Evolutionary conservation across 192 early-diverging fungal species (phyloP).

Genomic region (Podila clonocystis): DNA sequence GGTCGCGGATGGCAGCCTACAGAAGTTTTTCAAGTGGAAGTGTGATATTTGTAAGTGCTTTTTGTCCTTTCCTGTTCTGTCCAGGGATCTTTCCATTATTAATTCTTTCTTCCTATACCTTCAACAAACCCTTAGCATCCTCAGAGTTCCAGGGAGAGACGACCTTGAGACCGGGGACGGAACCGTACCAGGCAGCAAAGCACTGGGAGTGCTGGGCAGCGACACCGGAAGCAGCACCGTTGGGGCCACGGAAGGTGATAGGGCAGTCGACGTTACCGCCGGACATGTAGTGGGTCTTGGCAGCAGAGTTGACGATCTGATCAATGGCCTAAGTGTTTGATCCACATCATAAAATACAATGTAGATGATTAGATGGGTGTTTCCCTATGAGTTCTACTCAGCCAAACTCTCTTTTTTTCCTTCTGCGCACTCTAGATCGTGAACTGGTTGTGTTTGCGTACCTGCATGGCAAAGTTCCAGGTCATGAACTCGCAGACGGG

Average conservation of each 20-base stretch:
- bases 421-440: too few relatives aligned
- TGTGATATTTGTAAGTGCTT: neutral
- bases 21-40: too few relatives aligned
- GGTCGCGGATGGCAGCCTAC: conserved; percentile 94
- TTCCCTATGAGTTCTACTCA: neutral
- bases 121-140: conserved; percentile 97
- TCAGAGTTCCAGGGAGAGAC: conserved; percentile 95
- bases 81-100: too few relatives aligned
- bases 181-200: conserved; percentile 98
- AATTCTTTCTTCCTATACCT: conserved; percentile 55
- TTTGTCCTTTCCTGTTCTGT: too few relatives aligned
- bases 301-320: conserved; percentile 99
- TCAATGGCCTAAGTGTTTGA: conserved; percentile 82
- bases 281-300: conserved; percentile 98
- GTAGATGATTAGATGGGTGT: neutral
- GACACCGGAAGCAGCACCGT: conserved; percentile 97
- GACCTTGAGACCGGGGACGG: conserved; percentile 97
- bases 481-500: conserved; percentile 99
- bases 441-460: conserved; percentile 33
- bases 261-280: conserved; percentile 88
- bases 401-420: neutral
- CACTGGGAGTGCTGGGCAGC: conserved; percentile 99
- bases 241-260: conserved; percentile 98
- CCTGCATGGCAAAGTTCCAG: conserved; percentile 99
- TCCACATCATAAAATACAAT: neutral